Conservation (phyloP, 176 grass and related monocot genomes). For the Poa annua region DNA sequence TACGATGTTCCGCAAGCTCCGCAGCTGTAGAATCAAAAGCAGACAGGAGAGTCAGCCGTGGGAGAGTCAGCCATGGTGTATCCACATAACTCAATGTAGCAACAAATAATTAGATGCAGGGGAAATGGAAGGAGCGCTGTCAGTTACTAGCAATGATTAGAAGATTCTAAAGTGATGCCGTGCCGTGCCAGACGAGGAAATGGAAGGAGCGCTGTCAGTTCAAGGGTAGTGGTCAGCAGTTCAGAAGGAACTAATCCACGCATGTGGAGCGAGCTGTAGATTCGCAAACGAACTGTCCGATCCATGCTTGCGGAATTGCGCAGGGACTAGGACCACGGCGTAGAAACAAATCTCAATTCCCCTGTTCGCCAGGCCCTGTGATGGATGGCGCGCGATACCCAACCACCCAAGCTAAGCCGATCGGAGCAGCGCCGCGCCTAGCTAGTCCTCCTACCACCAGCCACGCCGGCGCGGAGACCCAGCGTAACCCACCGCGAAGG, state of each 20-base stretch:
- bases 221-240: not conserved
- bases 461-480: not conserved
- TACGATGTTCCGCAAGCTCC: constrained; percentile 59
- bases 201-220: too few species aligned
- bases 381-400: not conserved
- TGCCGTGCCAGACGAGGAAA: not conserved
- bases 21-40: constrained; percentile 61
- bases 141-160: too few species aligned
- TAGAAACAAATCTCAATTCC: not conserved
- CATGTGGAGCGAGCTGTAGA: not conserved
- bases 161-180: not conserved
- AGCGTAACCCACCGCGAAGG: not conserved
- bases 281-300: not conserved
- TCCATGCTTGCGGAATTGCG: too few species aligned
- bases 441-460: too few species aligned
- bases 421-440: not conserved
- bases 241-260: too few species aligned
- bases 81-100: not conserved
- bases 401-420: not conserved
- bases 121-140: too few species aligned
- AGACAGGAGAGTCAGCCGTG: not conserved
- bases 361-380: not conserved
- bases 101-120: not conserved
- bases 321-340: not conserved
- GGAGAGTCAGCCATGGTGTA: not conserved